A percentile compares a stretch with the other conserved stretches of the same genome.
Conservation (phyloP, 2,329 filamentous ascomycete genomes). For the Colletotrichum sp. region DNA sequence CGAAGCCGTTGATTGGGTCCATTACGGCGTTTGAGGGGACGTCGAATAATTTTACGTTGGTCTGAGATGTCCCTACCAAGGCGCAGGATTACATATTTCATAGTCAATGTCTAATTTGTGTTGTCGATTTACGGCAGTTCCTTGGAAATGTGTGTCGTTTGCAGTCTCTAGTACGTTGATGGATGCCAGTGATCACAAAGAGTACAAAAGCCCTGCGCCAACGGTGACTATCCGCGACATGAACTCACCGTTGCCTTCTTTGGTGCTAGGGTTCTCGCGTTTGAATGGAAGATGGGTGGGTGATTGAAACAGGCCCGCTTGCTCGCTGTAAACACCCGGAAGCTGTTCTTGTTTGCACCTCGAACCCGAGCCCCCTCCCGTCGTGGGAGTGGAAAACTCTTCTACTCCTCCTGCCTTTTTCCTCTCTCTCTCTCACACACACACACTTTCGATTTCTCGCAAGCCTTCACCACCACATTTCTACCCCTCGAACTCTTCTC, state of each 20-base stretch:
- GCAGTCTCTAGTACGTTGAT: neutral
- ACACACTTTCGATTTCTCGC: too few relatives aligned
- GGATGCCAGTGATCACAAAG: neutral
- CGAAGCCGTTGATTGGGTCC: slow-evolving; percentile 66
- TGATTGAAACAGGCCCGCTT: neutral
- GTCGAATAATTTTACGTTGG: slow-evolving; percentile 58
- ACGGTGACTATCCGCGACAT: neutral
- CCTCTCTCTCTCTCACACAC: neutral
- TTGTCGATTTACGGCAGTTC: neutral
- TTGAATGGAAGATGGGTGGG: neutral
- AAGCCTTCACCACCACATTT: neutral
- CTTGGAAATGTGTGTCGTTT: neutral
- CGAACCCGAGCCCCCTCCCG: neutral
- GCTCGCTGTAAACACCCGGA: neutral
- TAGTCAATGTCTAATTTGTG: neutral
- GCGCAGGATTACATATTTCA: neutral
- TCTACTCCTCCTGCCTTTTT: neutral
- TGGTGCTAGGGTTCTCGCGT: neutral
- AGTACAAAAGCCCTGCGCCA: neutral
- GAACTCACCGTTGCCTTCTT: neutral
- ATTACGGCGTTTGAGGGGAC: slow-evolving; percentile 74
- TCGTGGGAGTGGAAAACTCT: neutral
- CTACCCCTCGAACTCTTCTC: too few relatives aligned
- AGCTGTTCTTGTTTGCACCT: neutral
- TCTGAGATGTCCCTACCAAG: neutral